Base-by-base conservation (phyloP, 805 yeast species). In the Danielia oregonensis region DNA sequence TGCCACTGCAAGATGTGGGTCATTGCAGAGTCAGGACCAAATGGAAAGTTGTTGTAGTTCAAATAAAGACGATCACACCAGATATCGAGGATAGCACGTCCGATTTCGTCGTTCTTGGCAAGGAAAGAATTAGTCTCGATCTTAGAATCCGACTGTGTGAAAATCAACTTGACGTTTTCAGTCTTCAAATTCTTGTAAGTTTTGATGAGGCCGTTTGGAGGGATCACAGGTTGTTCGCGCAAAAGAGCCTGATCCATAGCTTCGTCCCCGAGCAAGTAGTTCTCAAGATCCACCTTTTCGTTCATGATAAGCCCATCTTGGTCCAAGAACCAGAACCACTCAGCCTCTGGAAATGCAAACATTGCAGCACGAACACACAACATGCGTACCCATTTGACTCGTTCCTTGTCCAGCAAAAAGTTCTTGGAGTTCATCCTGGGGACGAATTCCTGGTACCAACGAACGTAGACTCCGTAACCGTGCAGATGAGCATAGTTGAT, bases 1-100 rank as follows among this genome's bases (percentile, higher is more conserved):
- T 91, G 98, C 98, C 97, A 93, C 59, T 87, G 97, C 47, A 88
- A 67, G 29, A 88, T 68, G 55, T 93, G 97, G n/a, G 86, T 74
- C 27, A 91, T 54, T 0, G 93, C 89, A n/a, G 74, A 70, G 39
- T 76, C 78, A 4, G 79, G 82, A 35, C 74, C 73, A 32, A 58
- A 57, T 10, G 74, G 73, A 60, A 85, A 85, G 37, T 72, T 72
- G n/a, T 61, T 59, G 61, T 83, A 87, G 32, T 73, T 70, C 53
- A 85, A 72, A 54, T 78, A 80, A 30, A 87, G 68, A 16, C 79
- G 78, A 54, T 86, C 93, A 22, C 73, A 57, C 88, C 96, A 82
- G 45, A 76, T 72, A 55, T 88, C 96, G n/a, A 89, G 49, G 32
- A 87, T 67, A 1, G 83, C 75, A 50, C 72, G 75, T 4, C 89